phyloP scores from a whole-genome alignment of 2,329 filamentous ascomycete species.

The Penicillium sp. region DNA sequence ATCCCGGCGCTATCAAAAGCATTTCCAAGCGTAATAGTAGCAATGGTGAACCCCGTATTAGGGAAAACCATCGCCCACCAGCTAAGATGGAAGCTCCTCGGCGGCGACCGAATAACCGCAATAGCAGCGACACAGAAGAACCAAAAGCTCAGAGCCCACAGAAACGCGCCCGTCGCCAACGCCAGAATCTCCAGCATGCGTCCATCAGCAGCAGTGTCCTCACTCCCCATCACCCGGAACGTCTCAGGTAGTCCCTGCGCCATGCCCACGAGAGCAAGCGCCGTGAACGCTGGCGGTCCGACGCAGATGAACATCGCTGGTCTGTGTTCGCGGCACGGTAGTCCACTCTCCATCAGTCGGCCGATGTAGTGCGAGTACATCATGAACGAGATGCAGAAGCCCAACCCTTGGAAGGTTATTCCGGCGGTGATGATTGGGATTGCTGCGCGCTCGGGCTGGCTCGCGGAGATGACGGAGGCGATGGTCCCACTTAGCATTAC shows the following conservation, averaged over 20 bases:
- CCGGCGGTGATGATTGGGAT: conserved; percentile 59
- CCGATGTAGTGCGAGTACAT: conserved; percentile 67
- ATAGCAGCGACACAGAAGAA: conserved; percentile 47
- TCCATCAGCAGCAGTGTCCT: conserved; percentile 19
- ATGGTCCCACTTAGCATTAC: conserved; percentile 66
- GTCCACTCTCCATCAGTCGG: conserved; percentile 58
- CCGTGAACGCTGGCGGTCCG: conserved; percentile 65
- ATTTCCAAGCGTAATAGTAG: conserved; percentile 51
- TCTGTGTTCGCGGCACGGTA: conserved; percentile 56
- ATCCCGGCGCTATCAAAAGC: conserved; percentile 46
- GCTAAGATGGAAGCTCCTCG: conserved; percentile 43
- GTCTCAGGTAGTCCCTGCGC: conserved; percentile 45
- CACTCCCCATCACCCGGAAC: conserved; percentile 41
- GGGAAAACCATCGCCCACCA: conserved; percentile 62
- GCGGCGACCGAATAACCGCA: conserved; percentile 37
- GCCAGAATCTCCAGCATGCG: conserved; percentile 41
- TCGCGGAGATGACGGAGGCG: conserved; percentile 55
- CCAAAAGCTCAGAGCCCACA: conserved; percentile 57
- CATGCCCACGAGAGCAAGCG: conserved; percentile 61
- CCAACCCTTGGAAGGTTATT: conserved; percentile 60
- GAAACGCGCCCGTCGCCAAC: conserved; percentile 46
- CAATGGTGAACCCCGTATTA: conserved; percentile 55
- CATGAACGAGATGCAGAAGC: conserved; percentile 58
- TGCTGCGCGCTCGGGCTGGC: conserved; percentile 50
- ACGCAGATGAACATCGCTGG: conserved; percentile 68